Conservation (phyloP, 2,329 filamentous ascomycete genomes). For the Rhexocercosporidium sp. region DNA sequence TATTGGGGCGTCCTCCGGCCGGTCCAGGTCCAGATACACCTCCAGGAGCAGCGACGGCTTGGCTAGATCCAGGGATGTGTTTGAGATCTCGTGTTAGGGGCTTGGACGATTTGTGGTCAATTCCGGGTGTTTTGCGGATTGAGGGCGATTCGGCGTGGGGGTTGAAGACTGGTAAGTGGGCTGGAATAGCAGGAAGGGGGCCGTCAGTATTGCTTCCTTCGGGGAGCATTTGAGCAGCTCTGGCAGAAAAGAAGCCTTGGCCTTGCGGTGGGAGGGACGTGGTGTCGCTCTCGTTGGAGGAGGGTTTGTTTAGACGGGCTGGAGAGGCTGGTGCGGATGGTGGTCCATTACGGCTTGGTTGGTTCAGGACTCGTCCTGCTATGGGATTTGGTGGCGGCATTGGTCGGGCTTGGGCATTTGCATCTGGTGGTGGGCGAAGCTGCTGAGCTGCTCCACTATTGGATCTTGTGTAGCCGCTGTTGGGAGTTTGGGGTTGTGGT, state of each 20-base stretch:
- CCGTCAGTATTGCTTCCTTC: slow-evolving; percentile 43
- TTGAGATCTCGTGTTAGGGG: slow-evolving; percentile 67
- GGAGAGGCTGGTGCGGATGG: slow-evolving; percentile 38
- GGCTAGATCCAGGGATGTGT: slow-evolving; percentile 51
- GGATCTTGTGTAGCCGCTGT: slow-evolving; percentile 37
- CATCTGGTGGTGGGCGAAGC: slow-evolving; percentile 31
- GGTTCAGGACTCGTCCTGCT: slow-evolving; percentile 39
- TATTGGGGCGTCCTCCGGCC: slow-evolving; percentile 44
- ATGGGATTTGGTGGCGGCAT: slow-evolving; percentile 25
- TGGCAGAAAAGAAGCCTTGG: slow-evolving; percentile 71
- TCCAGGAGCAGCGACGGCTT: slow-evolving; percentile 27
- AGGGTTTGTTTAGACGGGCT: slow-evolving; percentile 20
- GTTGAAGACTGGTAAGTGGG: slow-evolving; percentile 66
- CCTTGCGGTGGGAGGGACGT: slow-evolving; percentile 35
- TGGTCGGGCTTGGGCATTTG: slow-evolving; percentile 18
- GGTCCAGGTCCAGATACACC: background rate
- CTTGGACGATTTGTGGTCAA: slow-evolving; percentile 78
- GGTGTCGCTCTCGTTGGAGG: slow-evolving; percentile 24
- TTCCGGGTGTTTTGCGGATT: slow-evolving; percentile 84
- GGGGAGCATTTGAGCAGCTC: slow-evolving; percentile 63
- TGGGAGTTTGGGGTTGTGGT: slow-evolving; percentile 41
- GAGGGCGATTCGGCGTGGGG: slow-evolving; percentile 80
- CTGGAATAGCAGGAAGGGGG: slow-evolving; percentile 47
- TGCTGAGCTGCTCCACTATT: slow-evolving; percentile 29
- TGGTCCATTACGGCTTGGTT: slow-evolving; percentile 39